Evolutionary conservation across 495 filamentous ascomycete genomes (phyloP).

Genomic region (Xylaria curta): DNA sequence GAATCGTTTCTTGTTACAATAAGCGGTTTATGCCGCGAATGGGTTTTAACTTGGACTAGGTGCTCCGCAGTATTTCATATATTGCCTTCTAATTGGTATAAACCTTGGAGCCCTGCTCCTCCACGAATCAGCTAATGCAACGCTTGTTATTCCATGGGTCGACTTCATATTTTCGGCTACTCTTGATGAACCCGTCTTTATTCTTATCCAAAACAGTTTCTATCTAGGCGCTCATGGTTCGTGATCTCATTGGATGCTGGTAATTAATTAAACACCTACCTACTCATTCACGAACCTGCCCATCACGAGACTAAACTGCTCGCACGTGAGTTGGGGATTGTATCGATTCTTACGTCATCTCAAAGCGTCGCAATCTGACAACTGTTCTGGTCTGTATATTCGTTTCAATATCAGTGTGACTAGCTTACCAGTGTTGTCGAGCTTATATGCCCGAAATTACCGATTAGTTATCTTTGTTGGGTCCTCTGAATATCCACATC

Average conservation of each 20-base stretch:
- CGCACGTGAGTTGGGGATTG: constrained; percentile 7
- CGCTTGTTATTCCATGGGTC: not conserved
- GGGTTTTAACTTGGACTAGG: not conserved
- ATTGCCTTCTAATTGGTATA: constrained; percentile 4
- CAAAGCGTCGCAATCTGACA: not conserved
- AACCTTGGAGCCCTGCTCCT: not conserved
- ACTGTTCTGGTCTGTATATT: not conserved
- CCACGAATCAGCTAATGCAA: constrained; percentile 10
- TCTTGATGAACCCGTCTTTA: not conserved
- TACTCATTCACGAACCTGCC: not conserved
- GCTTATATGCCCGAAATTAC: too few relatives aligned
- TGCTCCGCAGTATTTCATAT: constrained; percentile 2
- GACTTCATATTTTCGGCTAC: not conserved
- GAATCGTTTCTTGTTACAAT: not conserved
- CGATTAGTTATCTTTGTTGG: not conserved
- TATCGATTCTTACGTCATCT: constrained; percentile 20
- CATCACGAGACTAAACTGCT: not conserved
- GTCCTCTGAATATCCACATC: not conserved
- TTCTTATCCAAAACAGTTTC: not conserved
- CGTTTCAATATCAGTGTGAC: not conserved
- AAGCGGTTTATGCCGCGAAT: not conserved
- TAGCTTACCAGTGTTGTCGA: not conserved
- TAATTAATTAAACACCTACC: not conserved
- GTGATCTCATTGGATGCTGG: not conserved
- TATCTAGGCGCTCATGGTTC: not conserved